Evolutionary conservation across 148 eudicot species (phyloP).

Genomic region (Vaccinium darrowii): DNA sequence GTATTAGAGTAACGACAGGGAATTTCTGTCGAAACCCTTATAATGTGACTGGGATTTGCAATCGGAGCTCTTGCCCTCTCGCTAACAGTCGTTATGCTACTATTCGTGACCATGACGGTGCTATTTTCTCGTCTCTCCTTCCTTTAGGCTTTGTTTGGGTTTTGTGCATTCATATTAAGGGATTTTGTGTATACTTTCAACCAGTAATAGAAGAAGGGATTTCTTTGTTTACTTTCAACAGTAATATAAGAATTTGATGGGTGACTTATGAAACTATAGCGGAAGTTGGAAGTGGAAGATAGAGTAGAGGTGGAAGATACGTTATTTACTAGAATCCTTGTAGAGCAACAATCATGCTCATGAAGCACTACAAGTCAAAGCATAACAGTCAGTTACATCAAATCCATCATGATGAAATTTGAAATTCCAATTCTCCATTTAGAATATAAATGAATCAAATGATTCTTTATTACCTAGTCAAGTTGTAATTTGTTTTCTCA

Average conservation of each 20-base stretch:
- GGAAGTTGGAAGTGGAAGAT: not conserved
- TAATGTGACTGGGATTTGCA: slow-evolving; percentile 89
- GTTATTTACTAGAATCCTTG: not conserved
- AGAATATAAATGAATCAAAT: not conserved
- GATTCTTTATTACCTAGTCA: not conserved
- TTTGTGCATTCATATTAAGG: not conserved
- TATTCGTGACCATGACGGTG: slow-evolving; percentile 66
- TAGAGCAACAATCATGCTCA: no score
- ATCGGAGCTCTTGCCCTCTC: slow-evolving; percentile 98
- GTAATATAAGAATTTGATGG: not conserved
- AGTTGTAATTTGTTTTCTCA: not conserved
- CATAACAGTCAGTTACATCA: no score
- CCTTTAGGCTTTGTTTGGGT: not conserved
- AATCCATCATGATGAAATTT: no score
- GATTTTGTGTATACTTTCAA: not conserved
- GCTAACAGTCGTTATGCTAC: slow-evolving; percentile 95
- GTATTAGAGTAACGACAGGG: slow-evolving; percentile 71
- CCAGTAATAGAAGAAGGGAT: not conserved
- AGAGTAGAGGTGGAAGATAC: not conserved
- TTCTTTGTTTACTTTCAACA: not conserved
- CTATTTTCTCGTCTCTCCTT: slow-evolving; percentile 13
- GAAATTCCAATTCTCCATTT: not conserved
- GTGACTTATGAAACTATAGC: not conserved
- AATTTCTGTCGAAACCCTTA: slow-evolving; percentile 92
- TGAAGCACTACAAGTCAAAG: no score